Evolutionary conservation across 345 rosid genomes (phyloP).

Genomic region (Viola odorata): DNA sequence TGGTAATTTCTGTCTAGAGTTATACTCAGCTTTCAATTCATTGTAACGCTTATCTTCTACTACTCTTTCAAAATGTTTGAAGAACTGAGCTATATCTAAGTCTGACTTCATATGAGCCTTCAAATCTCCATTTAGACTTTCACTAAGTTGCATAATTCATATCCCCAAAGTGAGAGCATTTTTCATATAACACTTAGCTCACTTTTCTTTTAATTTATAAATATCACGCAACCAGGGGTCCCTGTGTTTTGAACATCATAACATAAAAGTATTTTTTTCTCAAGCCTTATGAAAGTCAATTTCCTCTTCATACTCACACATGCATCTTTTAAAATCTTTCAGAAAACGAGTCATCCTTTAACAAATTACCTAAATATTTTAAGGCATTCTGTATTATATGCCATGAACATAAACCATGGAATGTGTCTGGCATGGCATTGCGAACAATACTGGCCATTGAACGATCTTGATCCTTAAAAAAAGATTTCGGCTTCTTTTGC

Average conservation of each 20-base stretch:
- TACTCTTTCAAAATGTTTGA: not conserved
- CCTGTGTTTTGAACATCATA: not conserved
- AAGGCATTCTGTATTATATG: not conserved
- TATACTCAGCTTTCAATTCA: conserved; percentile 1
- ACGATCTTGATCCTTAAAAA: not conserved
- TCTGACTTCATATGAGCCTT: conserved; percentile 1
- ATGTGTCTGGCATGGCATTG: no score
- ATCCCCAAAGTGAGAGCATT: not conserved
- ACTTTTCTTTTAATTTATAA: not conserved
- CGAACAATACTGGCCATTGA: not conserved
- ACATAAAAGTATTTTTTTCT: not conserved
- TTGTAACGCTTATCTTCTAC: not conserved
- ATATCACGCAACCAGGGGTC: not conserved
- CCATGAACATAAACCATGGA: no score
- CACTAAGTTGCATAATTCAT: conserved; percentile 1
- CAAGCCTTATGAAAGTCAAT: not conserved
- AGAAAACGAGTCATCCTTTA: conserved; percentile 5
- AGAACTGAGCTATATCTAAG: not conserved
- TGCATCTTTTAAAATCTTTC: conserved; percentile 2
- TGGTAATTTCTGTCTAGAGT: conserved; percentile 2
- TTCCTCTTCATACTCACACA: conserved; percentile 1
- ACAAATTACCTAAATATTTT: not conserved
- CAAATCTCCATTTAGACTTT: conserved; percentile 4
- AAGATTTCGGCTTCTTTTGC: not conserved
- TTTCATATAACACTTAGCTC: not conserved